These are phyloP conservation scores for Fusarium subtropicale DNA, from an alignment of 2,329 filamentous ascomycete species.

Conservation along the genomic window DNA sequence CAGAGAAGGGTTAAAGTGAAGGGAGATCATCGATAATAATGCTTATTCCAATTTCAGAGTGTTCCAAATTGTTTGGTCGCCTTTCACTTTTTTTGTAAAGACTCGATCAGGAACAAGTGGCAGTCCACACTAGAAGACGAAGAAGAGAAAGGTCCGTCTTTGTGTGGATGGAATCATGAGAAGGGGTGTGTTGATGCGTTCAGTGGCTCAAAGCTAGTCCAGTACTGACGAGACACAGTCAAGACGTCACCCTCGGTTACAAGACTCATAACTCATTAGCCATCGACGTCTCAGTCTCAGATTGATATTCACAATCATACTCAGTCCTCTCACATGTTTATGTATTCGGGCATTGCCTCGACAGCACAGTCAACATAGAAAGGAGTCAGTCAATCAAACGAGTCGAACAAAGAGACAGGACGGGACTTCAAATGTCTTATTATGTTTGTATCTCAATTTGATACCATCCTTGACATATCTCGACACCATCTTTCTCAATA, in stretches of 20 bases:
- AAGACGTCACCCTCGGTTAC: constrained; percentile 37
- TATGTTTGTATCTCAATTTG: constrained; percentile 3
- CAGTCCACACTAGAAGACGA: not conserved
- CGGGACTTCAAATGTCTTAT: constrained; percentile 1
- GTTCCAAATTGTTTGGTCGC: not conserved
- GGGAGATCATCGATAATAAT: constrained; percentile 1
- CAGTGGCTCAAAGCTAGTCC: constrained; percentile 44
- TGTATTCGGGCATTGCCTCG: constrained; percentile 24
- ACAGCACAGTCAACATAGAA: not conserved
- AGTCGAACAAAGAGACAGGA: not conserved
- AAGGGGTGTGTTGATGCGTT: constrained; percentile 37
- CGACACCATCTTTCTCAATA: constrained; percentile 26
- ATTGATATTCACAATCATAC: not conserved
- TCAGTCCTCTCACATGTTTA: constrained; percentile 27
- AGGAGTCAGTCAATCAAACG: not conserved
- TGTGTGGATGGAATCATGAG: constrained; percentile 2
- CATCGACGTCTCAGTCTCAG: constrained; percentile 22
- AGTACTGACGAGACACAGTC: constrained; percentile 34
- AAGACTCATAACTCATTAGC: constrained; percentile 20
- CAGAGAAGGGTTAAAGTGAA: constrained; percentile 24
- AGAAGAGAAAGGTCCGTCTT: not conserved
- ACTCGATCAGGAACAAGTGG: not conserved
- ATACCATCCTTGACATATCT: constrained; percentile 10
- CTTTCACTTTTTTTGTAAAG: not conserved
- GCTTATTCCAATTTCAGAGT: not conserved